These are phyloP conservation scores for Tuber aestivum DNA, from an alignment of 495 filamentous ascomycete genomes.

Conservation along the genomic window DNA sequence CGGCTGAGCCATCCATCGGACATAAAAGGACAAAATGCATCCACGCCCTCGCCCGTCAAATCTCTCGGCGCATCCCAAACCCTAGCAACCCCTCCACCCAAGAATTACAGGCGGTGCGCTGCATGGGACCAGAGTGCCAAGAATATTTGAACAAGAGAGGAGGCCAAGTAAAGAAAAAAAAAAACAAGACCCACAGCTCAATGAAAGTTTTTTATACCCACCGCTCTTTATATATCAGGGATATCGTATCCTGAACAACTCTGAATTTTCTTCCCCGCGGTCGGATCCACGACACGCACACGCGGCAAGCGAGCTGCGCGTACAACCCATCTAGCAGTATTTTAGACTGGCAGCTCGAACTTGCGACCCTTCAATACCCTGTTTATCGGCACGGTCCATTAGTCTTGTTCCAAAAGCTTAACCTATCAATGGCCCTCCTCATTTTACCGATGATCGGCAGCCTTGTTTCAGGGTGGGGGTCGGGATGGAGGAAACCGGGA, in stretches of 20 bases:
- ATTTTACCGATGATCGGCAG: constrained; percentile 27
- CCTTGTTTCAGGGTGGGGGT: constrained; percentile 22
- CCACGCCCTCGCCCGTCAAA: constrained; percentile 37
- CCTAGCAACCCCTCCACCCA: constrained; percentile 22
- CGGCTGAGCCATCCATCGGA: constrained; percentile 35
- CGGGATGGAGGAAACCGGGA: constrained; percentile 14
- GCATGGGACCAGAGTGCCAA: background rate
- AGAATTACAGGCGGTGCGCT: background rate
- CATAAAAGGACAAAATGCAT: constrained; percentile 34
- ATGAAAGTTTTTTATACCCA: constrained; percentile 24
- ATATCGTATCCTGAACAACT: constrained; percentile 16
- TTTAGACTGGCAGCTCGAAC: constrained; percentile 76
- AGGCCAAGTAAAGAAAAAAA: background rate
- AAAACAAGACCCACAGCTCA: background rate
- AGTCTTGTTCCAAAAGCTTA: constrained; percentile 34
- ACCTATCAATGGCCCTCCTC: constrained; percentile 11
- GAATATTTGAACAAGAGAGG: constrained; percentile 2
- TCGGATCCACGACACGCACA: constrained; percentile 34
- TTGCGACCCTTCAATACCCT: constrained; percentile 80
- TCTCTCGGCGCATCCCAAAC: constrained; percentile 32
- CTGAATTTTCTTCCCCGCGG: constrained; percentile 15
- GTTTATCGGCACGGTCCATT: constrained; percentile 33
- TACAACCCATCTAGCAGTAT: constrained; percentile 23
- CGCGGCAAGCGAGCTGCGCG: constrained; percentile 31
- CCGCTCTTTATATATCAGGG: constrained; percentile 23